These are phyloP conservation scores for Colletotrichum tofieldiae DNA, from an alignment of 2,329 filamentous ascomycete species.

Conservation along the genomic window DNA sequence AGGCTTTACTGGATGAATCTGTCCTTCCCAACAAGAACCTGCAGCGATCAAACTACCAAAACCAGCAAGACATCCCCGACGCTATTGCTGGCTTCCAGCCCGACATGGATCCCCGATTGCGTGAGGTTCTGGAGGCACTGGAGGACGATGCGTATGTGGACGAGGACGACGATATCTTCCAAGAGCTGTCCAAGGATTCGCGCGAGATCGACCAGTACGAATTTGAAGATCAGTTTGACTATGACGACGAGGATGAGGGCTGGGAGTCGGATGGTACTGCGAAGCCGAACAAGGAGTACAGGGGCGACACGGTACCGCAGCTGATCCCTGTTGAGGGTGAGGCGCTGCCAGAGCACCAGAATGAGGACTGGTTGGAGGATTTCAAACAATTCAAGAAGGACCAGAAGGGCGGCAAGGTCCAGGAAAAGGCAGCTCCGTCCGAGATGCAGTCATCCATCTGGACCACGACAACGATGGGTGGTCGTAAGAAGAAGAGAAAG, in stretches of 20 bases:
- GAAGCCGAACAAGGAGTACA: conserved; percentile 77
- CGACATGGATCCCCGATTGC: conserved; percentile 94
- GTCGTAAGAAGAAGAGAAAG: conserved; percentile 93
- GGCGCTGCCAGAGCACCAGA: conserved; percentile 72
- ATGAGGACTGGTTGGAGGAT: conserved; percentile 90
- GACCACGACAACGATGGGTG: conserved; percentile 84
- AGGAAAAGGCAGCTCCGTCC: conserved; percentile 65
- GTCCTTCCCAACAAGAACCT: conserved; percentile 86
- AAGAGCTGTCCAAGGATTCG: conserved; percentile 77
- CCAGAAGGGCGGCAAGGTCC: conserved; percentile 65
- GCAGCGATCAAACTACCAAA: conserved; percentile 85
- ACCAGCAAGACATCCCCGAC: conserved; percentile 94
- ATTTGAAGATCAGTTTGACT: conserved; percentile 77
- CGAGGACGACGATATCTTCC: conserved; percentile 89
- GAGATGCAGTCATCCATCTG: conserved; percentile 80
- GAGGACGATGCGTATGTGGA: conserved; percentile 97
- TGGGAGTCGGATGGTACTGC: conserved; percentile 97
- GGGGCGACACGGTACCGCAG: conserved; percentile 63
- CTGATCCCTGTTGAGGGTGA: conserved; percentile 62
- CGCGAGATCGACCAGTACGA: conserved; percentile 84
- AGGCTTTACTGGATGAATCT: conserved; percentile 78
- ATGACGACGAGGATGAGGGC: conserved; percentile 79
- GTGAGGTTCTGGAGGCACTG: conserved; percentile 92
- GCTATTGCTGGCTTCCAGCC: conserved; percentile 94
- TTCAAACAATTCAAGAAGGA: conserved; percentile 97